Evolutionary conservation across 345 rosid species (phyloP).

Genomic region (Crucihimalaya himalaica): DNA sequence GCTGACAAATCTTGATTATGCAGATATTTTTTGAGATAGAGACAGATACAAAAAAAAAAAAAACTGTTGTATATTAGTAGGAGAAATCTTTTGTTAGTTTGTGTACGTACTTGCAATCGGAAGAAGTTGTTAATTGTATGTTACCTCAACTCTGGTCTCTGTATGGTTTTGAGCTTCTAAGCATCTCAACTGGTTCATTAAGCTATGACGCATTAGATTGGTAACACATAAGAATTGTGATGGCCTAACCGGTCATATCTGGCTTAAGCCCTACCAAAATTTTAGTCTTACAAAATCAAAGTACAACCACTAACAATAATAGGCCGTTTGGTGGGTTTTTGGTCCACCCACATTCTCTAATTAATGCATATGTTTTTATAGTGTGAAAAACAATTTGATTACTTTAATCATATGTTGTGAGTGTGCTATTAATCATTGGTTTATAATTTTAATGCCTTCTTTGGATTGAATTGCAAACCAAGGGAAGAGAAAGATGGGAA

Average conservation of each 20-base stretch:
- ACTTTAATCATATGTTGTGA: not conserved
- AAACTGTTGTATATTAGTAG: conserved; percentile 39
- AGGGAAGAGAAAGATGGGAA: not conserved
- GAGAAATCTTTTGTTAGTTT: conserved; percentile 33
- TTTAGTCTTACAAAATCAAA: not conserved
- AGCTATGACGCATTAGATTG: not conserved
- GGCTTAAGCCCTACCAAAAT: not conserved
- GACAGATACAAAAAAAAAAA: not conserved
- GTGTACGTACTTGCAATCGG: conserved; percentile 8
- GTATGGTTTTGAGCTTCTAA: conserved; percentile 8
- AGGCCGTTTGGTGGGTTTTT: conserved; percentile 5
- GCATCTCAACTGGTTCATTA: not conserved
- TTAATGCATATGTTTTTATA: not conserved
- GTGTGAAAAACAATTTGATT: not conserved
- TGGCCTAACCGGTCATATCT: not conserved
- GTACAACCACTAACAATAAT: conserved; percentile 1
- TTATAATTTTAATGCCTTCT: not conserved
- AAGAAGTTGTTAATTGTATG: conserved; percentile 11
- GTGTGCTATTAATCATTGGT: not conserved
- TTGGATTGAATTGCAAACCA: conserved; percentile 29
- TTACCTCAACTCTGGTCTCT: conserved; percentile 4
- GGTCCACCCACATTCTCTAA: conserved; percentile 11
- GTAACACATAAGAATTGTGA: not conserved
- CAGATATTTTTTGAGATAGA: not conserved
- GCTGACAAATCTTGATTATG: conserved; percentile 33